Evolutionary conservation across 75 land plant genomes (phyloP).

Genomic region (Picea glauca): DNA sequence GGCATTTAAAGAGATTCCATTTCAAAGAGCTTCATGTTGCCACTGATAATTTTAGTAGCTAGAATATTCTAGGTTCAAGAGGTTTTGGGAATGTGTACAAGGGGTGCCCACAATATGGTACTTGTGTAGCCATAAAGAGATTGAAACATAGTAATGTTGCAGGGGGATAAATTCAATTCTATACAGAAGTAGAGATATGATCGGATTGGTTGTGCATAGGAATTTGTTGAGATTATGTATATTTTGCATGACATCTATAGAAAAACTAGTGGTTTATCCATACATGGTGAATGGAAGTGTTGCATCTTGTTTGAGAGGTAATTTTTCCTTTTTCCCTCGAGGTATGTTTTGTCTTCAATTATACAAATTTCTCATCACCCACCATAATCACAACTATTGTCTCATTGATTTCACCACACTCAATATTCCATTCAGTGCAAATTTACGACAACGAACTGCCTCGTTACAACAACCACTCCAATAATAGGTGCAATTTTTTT

Average conservation of each 20-base stretch:
- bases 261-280: constrained; percentile 71
- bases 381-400: too few relatives aligned
- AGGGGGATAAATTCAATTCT: constrained; percentile 67
- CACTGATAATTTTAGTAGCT: constrained; percentile 63
- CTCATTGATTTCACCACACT: too few relatives aligned
- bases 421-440: too few relatives aligned
- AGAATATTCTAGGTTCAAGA: constrained; percentile 74
- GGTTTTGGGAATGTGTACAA: constrained; percentile 86
- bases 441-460: too few relatives aligned
- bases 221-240: constrained; percentile 68
- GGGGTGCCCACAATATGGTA: constrained; percentile 63
- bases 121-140: constrained; percentile 77
- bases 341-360: too few relatives aligned
- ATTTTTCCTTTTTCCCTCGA: not conserved
- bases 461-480: too few relatives aligned
- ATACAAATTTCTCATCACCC: too few relatives aligned
- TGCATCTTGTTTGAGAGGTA: constrained; percentile 84
- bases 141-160: constrained; percentile 64
- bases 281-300: constrained; percentile 91
- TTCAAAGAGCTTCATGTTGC: too few relatives aligned
- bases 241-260: constrained; percentile 65
- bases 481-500: too few relatives aligned
- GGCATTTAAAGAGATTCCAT: constrained; percentile 74
- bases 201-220: constrained; percentile 75
- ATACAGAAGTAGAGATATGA: constrained; percentile 87